These are phyloP conservation scores for Lippia alba DNA, from an alignment of 305 asterid genomes.

Conservation along the genomic window DNA sequence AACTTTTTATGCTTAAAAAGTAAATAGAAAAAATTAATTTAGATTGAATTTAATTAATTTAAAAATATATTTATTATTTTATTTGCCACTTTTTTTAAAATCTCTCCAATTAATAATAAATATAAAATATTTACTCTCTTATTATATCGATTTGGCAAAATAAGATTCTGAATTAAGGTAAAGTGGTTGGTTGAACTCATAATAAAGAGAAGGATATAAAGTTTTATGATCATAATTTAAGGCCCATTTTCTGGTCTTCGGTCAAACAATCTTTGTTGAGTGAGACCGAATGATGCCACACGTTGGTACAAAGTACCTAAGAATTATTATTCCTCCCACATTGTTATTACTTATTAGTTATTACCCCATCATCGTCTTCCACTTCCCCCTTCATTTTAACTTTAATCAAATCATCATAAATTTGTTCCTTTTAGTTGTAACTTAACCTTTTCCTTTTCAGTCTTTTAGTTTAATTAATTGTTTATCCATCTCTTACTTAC, in stretches of 20 bases:
- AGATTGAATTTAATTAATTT: no score
- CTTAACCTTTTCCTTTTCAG: no score
- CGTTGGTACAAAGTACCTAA: conserved; percentile 23
- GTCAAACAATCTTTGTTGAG: conserved; percentile 36
- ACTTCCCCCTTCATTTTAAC: background rate
- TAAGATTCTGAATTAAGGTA: background rate
- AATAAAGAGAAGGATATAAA: background rate
- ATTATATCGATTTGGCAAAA: no score
- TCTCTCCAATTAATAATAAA: no score
- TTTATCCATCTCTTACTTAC: background rate
- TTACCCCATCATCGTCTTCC: conserved; percentile 33
- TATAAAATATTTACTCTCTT: no score
- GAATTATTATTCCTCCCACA: conserved; percentile 10
- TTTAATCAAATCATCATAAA: conserved; percentile 8
- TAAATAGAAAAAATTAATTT: no score
- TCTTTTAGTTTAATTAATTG: no score
- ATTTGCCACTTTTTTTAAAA: no score
- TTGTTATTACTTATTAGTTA: conserved; percentile 34
- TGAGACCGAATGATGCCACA: conserved; percentile 39
- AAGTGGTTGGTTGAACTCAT: background rate
- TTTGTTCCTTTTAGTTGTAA: background rate
- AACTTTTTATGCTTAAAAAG: background rate
- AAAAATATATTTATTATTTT: no score
- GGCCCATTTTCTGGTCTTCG: conserved; percentile 32
- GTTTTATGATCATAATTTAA: conserved; percentile 34